Evolutionary conservation across 2,329 filamentous ascomycete species (phyloP).

Genomic region (Colletotrichum orbiculare): DNA sequence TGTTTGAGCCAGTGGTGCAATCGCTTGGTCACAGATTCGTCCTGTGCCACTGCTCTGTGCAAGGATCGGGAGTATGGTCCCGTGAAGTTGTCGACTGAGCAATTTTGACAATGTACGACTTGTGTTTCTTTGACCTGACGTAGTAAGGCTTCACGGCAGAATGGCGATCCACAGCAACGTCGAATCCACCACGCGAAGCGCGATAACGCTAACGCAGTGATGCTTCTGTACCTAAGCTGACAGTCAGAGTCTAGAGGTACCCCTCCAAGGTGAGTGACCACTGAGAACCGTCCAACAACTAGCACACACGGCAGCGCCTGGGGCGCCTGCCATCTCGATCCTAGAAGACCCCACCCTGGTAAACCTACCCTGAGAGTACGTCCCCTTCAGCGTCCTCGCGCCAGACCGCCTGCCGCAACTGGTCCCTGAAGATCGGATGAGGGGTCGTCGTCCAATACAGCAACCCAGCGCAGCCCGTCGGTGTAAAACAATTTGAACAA

Average conservation of each 20-base stretch:
- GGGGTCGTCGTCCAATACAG: constrained; percentile 10
- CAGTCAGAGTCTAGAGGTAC: background rate
- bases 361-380: too few species aligned
- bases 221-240: constrained; percentile 12
- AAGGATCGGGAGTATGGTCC: too few species aligned
- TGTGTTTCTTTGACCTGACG: constrained; percentile 35
- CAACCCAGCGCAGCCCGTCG: background rate
- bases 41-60: too few species aligned
- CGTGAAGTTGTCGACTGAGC: too few species aligned
- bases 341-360: background rate
- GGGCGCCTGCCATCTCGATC: constrained; percentile 27
- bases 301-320: background rate
- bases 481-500: constrained; percentile 17
- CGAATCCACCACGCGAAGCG: constrained; percentile 10
- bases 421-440: constrained; percentile 29
- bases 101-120: constrained; percentile 24
- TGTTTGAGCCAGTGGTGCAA: too few species aligned
- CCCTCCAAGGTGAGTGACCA: constrained; percentile 8
- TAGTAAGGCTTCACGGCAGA: constrained; percentile 35
- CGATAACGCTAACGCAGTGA: constrained; percentile 12
- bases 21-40: too few species aligned
- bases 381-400: too few species aligned
- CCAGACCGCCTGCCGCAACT: constrained; percentile 28
- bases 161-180: constrained; percentile 16
- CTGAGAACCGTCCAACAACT: constrained; percentile 12